Evolutionary conservation across 768 basidiomycete species (phyloP), one percentile per base, ranked within the genome.

Genomic region (Suillus luteus): DNA sequence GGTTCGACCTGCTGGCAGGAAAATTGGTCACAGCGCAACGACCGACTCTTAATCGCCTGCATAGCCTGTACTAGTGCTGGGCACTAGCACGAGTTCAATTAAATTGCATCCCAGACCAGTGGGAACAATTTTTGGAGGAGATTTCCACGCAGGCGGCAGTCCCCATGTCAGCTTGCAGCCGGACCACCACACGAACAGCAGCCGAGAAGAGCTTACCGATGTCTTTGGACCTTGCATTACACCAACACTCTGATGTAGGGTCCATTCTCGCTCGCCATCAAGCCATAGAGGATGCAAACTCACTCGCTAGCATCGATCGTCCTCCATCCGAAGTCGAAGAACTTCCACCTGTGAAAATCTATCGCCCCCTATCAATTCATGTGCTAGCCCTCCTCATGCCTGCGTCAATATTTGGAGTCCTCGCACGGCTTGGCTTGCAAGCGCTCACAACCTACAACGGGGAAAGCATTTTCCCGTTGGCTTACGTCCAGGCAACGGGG

Each of bases 401-500:
- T 11, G 85, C 87, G 3, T 88, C 92, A n/a, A 85, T 96, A 57
- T 82, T 96, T 54, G 96, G 96, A n/a, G 81, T 86, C 5, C 86
- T 99, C 43, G 87, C 90, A 12, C 82, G 96, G 41, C 78, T 98
- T 6, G 96, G 96, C 0, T 73, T 97, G 9, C 72, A 83, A 35
- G 91, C 92, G 8, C 77, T 99, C 52, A 83, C 83, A 22, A 85
- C 82, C 0, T 98, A 93, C 68, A 81, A 88, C 43, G 93, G 91
- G 1, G 75, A 82, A 51, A 83, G 86, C 67, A 86, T 98, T 6
- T 98, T 95, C 71, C 81, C 91, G 2, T 78, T 98, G 27, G 86
- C 89, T 5, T 98, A 95, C 79, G 83, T 86, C 0, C 96, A 99
- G 74, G 91, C 87, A 0, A 78, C 89, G 0, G 97, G 97, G 19